Evolutionary conservation across 2,329 filamentous ascomycete genomes (phyloP), one percentile per base, ranked within the genome.

Genomic region (Ceratocystis colombiana): DNA sequence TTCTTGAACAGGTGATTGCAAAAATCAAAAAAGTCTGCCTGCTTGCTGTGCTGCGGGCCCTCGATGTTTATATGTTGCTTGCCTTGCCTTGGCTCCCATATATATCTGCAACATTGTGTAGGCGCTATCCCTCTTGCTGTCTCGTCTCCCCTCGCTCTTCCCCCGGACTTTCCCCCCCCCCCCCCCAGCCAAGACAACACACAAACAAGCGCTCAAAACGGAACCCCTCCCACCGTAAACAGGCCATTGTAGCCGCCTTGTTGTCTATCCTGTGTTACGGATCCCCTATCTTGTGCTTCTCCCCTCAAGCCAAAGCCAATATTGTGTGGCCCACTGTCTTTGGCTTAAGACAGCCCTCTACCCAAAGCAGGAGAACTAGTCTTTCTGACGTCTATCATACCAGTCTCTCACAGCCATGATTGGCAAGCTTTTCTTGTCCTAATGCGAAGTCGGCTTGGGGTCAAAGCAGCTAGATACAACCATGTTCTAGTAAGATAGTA

Each of bases 221-320:
- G 37, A 41, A 41, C 3, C 37, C 8, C 10, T 33, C 33, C 25
- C 53, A 33, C 53, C 53, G 28, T 8, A 8, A 59, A 59, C 53
- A 59, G 53, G 53, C 53, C 28, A 59, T 30, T 59, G 53, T 59
- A 59, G 53, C 53, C 53, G 53, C 53, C 37, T 59, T 28, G 33
- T 5, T 55, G n/a, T 55, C 4, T 30, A 10, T 48, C 46, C 3
- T 50, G 20, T 57, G 53, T 30, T 30, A 25, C 53, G 3, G 4
- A 28, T 33, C 25, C 33, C 53, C 12, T 25, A 28, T 37, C 28
- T 59, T 33, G 53, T 30, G 33, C 28, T 37, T 37, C 33, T 41
- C 10, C 37, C 37, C 37, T 10, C 8, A 2, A 37, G 33, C 15
- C 25, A 7, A n/a, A 33, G 48, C n/a, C 20, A 12, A 53, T 28